phyloP scores from a whole-genome alignment of 495 filamentous ascomycete genomes.

The Aspergillus campestris region DNA sequence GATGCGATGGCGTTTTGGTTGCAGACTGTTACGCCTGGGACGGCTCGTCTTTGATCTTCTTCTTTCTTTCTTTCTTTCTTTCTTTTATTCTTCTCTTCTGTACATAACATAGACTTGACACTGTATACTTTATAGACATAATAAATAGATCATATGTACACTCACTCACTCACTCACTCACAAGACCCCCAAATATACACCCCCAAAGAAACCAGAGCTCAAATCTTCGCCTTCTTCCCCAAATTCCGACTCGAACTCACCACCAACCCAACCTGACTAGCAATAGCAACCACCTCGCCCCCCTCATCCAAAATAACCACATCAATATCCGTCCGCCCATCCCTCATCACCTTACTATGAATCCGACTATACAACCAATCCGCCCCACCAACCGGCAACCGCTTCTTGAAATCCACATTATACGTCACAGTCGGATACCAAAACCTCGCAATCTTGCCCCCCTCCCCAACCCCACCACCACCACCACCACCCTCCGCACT shows the following conservation, averaged over 20 bases:
- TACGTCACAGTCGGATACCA: constrained; percentile 79
- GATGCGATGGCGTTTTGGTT: constrained; percentile 40
- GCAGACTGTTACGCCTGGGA: constrained; percentile 17
- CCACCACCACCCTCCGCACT: background rate
- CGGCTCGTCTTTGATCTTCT: constrained; percentile 10
- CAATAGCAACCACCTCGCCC: constrained; percentile 52
- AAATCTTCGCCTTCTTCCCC: constrained; percentile 30
- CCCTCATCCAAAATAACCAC: constrained; percentile 50
- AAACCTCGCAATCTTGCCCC: constrained; percentile 25
- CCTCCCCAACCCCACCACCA: constrained; percentile 7
- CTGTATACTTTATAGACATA: no score
- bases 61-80: background rate
- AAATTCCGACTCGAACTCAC: constrained; percentile 47
- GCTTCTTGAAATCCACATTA: constrained; percentile 59
- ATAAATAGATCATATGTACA: background rate
- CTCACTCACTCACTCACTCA: constrained; percentile 4
- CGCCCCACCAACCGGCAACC: constrained; percentile 47
- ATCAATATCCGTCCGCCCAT: constrained; percentile 59
- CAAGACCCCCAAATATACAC: constrained; percentile 4
- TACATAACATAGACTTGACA: background rate
- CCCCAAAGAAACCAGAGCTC: constrained; percentile 2
- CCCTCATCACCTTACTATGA: constrained; percentile 46
- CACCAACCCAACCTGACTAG: constrained; percentile 54
- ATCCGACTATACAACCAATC: constrained; percentile 59
- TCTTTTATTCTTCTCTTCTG: background rate